Percentiles rank a stretch among this genome's conserved stretches.
phyloP scores from a whole-genome alignment of 129 eudicot genomes.

The Glebionis coronaria region DNA sequence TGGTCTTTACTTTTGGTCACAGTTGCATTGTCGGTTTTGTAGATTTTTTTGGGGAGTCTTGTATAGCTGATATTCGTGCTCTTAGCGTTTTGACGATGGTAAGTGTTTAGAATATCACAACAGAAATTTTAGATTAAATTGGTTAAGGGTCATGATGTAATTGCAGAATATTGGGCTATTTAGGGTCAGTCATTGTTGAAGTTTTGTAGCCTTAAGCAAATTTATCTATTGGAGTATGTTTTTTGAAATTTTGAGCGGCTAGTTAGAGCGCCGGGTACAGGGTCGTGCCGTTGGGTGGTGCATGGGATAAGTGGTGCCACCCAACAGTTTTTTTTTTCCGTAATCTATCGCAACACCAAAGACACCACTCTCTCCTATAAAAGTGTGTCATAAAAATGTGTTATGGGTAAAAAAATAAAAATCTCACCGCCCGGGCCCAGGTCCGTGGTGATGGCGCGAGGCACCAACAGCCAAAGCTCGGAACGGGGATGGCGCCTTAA shows the following conservation, averaged over 20 bases:
- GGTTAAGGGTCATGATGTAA: slow-evolving; percentile 20
- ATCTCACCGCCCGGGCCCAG: no score
- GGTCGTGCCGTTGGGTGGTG: no score
- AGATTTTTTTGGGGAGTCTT: slow-evolving; percentile 23
- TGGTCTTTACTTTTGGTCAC: slow-evolving; percentile 29
- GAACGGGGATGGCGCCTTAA: no score
- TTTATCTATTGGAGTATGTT: slow-evolving; percentile 17
- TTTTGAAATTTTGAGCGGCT: background rate
- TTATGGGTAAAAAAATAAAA: no score
- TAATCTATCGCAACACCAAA: no score
- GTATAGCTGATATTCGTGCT: slow-evolving; percentile 27
- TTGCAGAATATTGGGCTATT: slow-evolving; percentile 17
- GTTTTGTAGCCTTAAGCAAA: slow-evolving; percentile 18
- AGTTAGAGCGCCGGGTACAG: no score
- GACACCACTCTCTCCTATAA: no score
- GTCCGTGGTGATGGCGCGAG: no score
- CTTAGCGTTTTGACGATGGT: slow-evolving; percentile 18
- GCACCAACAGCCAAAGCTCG: no score
- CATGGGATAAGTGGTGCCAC: no score
- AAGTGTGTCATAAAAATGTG: no score
- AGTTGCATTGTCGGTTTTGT: slow-evolving; percentile 22
- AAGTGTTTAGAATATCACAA: slow-evolving; percentile 21
- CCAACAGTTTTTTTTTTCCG: no score
- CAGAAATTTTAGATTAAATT: slow-evolving; percentile 29
- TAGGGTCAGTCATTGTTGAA: slow-evolving; percentile 10